Conservation (phyloP, 768 basidiomycete genomes). For the Psilocybe cubensis region DNA sequence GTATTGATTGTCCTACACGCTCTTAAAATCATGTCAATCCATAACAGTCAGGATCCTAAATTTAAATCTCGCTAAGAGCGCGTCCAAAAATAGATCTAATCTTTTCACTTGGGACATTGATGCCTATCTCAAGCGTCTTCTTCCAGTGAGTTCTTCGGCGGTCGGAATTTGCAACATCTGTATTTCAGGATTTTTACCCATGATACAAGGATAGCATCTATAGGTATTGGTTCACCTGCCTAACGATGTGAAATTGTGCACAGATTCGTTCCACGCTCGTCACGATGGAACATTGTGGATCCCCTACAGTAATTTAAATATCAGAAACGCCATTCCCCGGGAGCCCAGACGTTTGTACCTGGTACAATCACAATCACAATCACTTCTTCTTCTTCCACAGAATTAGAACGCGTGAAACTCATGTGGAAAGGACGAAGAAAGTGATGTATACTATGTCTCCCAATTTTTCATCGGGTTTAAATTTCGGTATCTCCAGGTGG, state of each 20-base stretch:
- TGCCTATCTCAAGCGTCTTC: not conserved
- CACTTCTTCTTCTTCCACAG: not conserved
- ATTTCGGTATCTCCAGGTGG: slow-evolving; percentile 11
- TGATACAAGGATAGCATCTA: not conserved
- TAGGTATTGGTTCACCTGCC: not conserved
- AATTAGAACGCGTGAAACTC: slow-evolving; percentile 5
- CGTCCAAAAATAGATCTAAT: not conserved
- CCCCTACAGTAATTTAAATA: not conserved
- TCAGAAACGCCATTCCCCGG: not conserved
- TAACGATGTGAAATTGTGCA: not conserved
- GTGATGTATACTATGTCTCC: not conserved
- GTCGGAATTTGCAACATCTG: not conserved
- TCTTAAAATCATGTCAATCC: not conserved
- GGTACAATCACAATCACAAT: not conserved
- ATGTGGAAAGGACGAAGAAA: not conserved
- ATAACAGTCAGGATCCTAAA: not conserved
- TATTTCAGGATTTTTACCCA: not conserved
- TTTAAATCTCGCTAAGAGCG: not conserved
- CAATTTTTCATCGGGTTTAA: slow-evolving; percentile 10
- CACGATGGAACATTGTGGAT: not conserved
- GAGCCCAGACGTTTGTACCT: not conserved
- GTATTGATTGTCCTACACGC: not conserved
- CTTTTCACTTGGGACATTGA: not conserved
- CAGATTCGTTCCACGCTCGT: not conserved
- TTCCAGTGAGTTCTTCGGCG: not conserved